Evolutionary conservation across 1,284 basidiomycete genomes (phyloP), one percentile per base, ranked within the genome.

Genomic region (Binderoboletus segoi): DNA sequence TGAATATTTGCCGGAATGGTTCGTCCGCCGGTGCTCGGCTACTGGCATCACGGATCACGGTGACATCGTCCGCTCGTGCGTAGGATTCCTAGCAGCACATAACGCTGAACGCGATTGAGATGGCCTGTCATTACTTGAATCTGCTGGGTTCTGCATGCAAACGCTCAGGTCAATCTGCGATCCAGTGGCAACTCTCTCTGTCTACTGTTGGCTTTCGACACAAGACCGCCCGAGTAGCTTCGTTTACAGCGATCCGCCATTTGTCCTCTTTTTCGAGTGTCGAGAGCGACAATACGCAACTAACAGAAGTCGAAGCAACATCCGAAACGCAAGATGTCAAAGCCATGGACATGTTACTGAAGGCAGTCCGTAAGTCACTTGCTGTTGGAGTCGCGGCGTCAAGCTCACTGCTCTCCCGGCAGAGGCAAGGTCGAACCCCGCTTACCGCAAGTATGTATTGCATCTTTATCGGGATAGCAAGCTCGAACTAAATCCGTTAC

Each of bases 241-340:
- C 33, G 30, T 42, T 37, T 8, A 26, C 41, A 28, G 37, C 35
- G 4, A 40, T 26, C 16, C 58, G 63, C 18, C 45, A 23, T 23
- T 20, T 48, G 21, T 60, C 61, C 4, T 56, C 52, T 51, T 60
- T 48, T n/a, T 26, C 46, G 8, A 37, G 13, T 4, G 23, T 43
- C 23, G 20, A 51, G 16, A 53, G 54, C 28, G n/a, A 35, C 49
- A 24, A 33, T 21, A 20, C 40, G n/a, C 48, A 28, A 7, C 20
- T 30, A 10, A 44, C 56, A 28, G 49, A 63, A 48, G 54, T 54
- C 62, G 60, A 65, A 40, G 75, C 77, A 16, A 71, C 67, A 21
- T 72, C 80, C 38, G 86, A 87, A 69, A 83, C 79, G 4, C 77
- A 84, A 54, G 83, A 85, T 71, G 77, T 88, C 18, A 77, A 73